Conservation (phyloP, 495 filamentous ascomycete species). For the Paragyromitra xinjiangensis region DNA sequence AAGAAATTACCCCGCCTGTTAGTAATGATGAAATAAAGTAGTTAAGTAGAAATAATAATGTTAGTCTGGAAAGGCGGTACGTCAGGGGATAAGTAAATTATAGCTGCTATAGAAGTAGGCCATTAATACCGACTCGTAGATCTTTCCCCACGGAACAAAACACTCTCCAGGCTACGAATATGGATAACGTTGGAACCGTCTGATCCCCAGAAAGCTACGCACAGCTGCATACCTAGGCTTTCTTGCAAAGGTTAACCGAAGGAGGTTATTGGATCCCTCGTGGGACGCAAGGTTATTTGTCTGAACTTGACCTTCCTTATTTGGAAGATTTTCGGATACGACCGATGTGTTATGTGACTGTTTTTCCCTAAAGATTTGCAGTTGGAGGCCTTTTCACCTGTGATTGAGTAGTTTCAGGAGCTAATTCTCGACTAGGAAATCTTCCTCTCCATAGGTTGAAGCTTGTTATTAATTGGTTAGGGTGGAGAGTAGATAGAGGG, state of each 20-base stretch:
- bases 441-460: neutral
- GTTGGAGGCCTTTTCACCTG: neutral
- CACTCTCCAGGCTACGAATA: no score
- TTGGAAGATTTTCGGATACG: neutral
- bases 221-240: neutral
- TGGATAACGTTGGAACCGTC: no score
- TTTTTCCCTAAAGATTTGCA: neutral
- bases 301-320: constrained; percentile 6
- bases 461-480: neutral
- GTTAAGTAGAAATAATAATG: no score
- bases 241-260: neutral
- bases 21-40: no score
- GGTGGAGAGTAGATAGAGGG: neutral
- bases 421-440: neutral
- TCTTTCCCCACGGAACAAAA: no score
- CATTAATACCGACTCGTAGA: no score
- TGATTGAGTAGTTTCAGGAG: neutral
- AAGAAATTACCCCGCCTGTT: no score
- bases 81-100: no score
- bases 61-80: no score
- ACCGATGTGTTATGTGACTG: neutral
- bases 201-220: neutral
- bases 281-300: neutral
- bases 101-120: no score
- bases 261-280: neutral